Evolutionary conservation across 106 monocot species (phyloP).

Genomic region (Platanthera zijinensis): DNA sequence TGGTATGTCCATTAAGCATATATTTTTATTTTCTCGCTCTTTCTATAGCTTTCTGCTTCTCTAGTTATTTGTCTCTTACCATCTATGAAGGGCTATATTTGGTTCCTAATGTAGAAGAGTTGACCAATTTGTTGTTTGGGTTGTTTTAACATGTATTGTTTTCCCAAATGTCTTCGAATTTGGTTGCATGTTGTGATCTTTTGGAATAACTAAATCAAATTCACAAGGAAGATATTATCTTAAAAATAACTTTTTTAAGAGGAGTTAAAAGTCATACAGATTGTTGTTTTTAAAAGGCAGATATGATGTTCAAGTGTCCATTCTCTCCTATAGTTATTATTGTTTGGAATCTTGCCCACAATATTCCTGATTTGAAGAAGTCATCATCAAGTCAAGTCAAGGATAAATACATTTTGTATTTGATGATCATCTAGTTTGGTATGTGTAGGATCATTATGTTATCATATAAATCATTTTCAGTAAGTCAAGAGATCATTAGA

Average conservation of each 20-base stretch:
- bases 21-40: not conserved
- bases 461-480: too few species aligned
- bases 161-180: not conserved
- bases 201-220: not conserved
- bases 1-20: conserved; percentile 33
- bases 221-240: not conserved
- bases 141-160: not conserved
- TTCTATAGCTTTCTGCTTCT: not conserved
- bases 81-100: not conserved
- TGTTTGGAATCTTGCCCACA: too few species aligned
- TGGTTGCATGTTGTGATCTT: not conserved
- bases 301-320: not conserved
- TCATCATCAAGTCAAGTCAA: too few species aligned
- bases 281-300: not conserved
- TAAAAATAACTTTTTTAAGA: not conserved
- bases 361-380: too few species aligned
- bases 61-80: too few species aligned
- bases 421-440: too few species aligned
- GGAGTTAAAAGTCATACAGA: too few species aligned
- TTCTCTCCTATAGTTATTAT: too few species aligned
- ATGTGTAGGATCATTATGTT: too few species aligned
- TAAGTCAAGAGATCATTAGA: too few species aligned
- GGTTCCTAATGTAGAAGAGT: not conserved
- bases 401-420: too few species aligned
- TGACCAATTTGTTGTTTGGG: not conserved